Evolutionary conservation across 352 stramenopile species (phyloP), one percentile per base, ranked within the genome.

Genomic region (Globisporangium cystogenes): DNA sequence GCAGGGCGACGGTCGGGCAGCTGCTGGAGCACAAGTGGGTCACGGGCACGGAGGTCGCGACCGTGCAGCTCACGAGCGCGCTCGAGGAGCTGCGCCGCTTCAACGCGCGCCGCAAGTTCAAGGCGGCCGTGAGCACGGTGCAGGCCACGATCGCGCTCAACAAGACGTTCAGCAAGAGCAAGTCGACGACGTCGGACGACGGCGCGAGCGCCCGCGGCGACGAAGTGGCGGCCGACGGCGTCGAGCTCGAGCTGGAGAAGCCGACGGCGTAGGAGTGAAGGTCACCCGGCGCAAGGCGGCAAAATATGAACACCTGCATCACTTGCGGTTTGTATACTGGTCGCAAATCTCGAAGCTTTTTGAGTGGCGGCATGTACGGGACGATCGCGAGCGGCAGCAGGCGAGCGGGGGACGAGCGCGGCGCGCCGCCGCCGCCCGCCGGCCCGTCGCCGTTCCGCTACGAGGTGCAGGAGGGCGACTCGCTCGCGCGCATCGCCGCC

Each of bases 21-120:
- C 71, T 97, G 47, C 72, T 98, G 18, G 65, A 79, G 51, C 83
- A 98, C 74, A 80, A 74, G 61, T 98, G 92, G 94, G 87, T 98
- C 60, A 85, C 76, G 36, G 74, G 80, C 52, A 84, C 67, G 45
- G 76, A 96, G 57, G 72, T 90, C 18, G 76, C 75, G 3, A 94
- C 80, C 3, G 80, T 98, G 63, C 82, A 93, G 66, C 76, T 98
- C 68, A 96, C 86, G 60, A 96, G 76, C 26, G 95, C 96, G 46
- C 70, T 98, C 49, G 81, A 96, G 46, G 80, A 98, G 59, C 75
- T 98, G 45, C 87, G 85, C 36, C 86, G 86, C 64, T 98, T 97
- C 76, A 98, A 98, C 64, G 93, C 90, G 23, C 96, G 93, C 51
- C 85, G 90, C 62, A 98, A 97, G 64, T 96, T 98, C 72, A 97